Evolutionary conservation across 116 monocot species (phyloP), one percentile per base, ranked within the genome.

Genomic region (Zostera marina): DNA sequence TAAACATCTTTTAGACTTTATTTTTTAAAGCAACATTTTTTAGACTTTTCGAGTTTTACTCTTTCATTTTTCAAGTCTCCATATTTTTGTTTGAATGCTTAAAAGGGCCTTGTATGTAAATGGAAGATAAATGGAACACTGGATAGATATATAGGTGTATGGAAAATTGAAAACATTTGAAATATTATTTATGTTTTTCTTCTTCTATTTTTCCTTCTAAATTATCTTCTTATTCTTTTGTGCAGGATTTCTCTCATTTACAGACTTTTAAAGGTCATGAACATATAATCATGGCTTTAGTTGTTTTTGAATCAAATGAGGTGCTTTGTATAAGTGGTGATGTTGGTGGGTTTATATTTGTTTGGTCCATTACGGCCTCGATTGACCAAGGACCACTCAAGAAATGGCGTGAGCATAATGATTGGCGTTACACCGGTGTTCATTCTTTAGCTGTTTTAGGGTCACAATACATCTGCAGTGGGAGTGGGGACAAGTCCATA

Each of bases 341-440:
- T 67, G 76, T 76, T 72, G 73, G 80, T 61, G 79, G 85, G 58
- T 77, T 80, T 38, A 82, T 96, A 67, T 85, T 67, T 61, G 63
- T 80, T 38, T 96, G 96, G 96, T 60, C 43, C 26, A 67, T 85
- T 63, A 56, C 61, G 40, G 17, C 59, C 23, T 53, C 77, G 16
- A 7, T 49, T 1, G 72, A 65, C 25, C 65, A 76, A 58, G 74
- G 60, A 22, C 75, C 67, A 41, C 55, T 80, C 42, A 82, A 73
- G 60, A 81, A 76, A 62, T 96, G 96, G 96, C 75, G 80, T 68
- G 85, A 89, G 54, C 82, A 89, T 61, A 77, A 76, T 45, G 85
- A 89, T 73, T 96, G 96, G 96, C 85, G 79, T 9, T 96, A 78
- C 59, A 80, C 78, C 64, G 89, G 85, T 12, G 63, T 96, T 52